These are phyloP conservation scores for Aspergillus sclerotialis DNA, from an alignment of 2,329 filamentous ascomycete genomes.

Conservation along the genomic window DNA sequence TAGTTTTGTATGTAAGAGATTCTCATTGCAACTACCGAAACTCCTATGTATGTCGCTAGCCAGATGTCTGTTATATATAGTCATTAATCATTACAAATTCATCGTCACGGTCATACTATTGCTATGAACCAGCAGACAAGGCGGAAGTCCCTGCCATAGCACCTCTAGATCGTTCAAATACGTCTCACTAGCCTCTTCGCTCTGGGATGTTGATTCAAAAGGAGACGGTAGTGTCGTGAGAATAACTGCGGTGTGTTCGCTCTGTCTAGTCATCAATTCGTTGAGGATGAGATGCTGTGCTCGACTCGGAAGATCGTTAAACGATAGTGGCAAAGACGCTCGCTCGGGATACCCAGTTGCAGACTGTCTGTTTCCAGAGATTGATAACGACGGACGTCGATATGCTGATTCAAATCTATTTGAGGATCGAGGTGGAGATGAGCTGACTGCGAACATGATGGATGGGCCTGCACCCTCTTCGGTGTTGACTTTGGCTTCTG, in stretches of 20 bases:
- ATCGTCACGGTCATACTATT: conserved; percentile 80
- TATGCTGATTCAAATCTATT: conserved; percentile 32
- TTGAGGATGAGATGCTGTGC: conserved; percentile 84
- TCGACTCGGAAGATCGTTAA: conserved; percentile 78
- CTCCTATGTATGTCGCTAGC: no score
- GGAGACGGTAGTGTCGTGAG: conserved; percentile 81
- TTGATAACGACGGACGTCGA: conserved; percentile 18
- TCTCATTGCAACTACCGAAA: no score
- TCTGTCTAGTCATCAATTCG: conserved; percentile 67
- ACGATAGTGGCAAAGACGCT: conserved; percentile 63
- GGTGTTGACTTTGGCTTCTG: conserved; percentile 58
- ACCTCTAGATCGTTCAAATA: conserved; percentile 76
- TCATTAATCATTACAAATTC: conserved; percentile 28
- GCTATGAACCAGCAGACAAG: conserved; percentile 71
- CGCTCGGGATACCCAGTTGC: conserved; percentile 49
- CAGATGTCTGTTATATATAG: no score
- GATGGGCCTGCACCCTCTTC: conserved; percentile 61
- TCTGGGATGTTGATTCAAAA: conserved; percentile 65
- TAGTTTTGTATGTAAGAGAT: no score
- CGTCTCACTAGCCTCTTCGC: conserved; percentile 61
- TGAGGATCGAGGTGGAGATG: conserved; percentile 25
- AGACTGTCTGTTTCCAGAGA: conserved; percentile 21
- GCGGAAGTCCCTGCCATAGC: conserved; percentile 68
- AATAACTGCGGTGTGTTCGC: conserved; percentile 65
- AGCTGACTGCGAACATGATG: conserved; percentile 64